These are phyloP conservation scores for Ganoderma lucidum DNA, from an alignment of 1,284 basidiomycete genomes.

Conservation along the genomic window DNA sequence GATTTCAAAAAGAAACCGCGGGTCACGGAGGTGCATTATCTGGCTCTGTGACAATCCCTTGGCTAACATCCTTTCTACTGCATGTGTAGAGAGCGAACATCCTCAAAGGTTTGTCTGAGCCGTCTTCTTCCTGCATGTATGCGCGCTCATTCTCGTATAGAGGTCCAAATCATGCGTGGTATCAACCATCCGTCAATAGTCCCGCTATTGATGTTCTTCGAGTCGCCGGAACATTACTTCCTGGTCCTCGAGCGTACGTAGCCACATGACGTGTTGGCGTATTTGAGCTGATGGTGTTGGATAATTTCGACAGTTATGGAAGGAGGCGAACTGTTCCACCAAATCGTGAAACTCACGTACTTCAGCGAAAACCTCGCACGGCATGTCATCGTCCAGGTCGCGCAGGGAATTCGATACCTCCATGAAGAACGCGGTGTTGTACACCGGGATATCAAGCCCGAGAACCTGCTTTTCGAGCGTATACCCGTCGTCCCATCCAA, in stretches of 20 bases:
- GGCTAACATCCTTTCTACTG: constrained; percentile 36
- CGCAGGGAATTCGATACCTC: constrained; percentile 93
- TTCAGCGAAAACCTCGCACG: constrained; percentile 95
- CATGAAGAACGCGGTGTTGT: constrained; percentile 99
- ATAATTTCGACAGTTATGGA: constrained; percentile 76
- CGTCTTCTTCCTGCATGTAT: constrained; percentile 11
- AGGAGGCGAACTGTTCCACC: constrained; percentile 98
- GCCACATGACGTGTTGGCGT: constrained; percentile 15
- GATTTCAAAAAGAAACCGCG: constrained; percentile 96
- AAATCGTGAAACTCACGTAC: constrained; percentile 99
- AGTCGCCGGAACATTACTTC: constrained; percentile 95
- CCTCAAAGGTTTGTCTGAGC: constrained; percentile 75
- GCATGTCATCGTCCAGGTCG: constrained; percentile 98
- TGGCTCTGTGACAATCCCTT: constrained; percentile 33
- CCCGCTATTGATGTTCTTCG: constrained; percentile 89
- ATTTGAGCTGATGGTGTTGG: constrained; percentile 3
- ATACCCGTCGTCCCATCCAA: constrained; percentile 95
- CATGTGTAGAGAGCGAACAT: constrained; percentile 91
- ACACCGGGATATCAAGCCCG: constrained; percentile 99
- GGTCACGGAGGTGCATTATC: constrained; percentile 88
- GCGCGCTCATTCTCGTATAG: constrained; percentile 48
- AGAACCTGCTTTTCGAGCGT: constrained; percentile 95
- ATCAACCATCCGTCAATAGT: constrained; percentile 91
- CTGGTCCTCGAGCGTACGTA: constrained; percentile 89
- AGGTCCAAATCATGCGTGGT: constrained; percentile 99